Evolutionary conservation across 345 rosid species (phyloP).

Genomic region (Ceriops decandra): DNA sequence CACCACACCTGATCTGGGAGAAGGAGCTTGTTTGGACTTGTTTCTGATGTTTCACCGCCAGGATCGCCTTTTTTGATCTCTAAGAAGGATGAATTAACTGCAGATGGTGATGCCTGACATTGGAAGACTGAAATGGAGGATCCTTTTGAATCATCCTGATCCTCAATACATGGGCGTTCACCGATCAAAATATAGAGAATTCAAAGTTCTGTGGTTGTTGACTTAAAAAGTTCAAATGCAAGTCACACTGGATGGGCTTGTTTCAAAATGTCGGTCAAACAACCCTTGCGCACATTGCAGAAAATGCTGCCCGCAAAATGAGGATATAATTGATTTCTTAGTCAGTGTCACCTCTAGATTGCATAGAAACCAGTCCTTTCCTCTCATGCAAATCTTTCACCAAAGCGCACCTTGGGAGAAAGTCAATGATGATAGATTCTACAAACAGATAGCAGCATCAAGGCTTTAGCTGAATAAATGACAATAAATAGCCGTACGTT

Average conservation of each 20-base stretch:
- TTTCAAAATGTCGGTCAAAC: slow-evolving; percentile 76
- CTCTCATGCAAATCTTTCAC: neutral
- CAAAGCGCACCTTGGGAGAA: neutral
- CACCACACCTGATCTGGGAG: slow-evolving; percentile 77
- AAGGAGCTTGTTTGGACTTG: slow-evolving; percentile 63
- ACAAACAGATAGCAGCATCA: too few relatives aligned
- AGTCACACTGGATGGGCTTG: slow-evolving; percentile 89
- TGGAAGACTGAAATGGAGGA: slow-evolving; percentile 51
- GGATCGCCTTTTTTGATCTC: slow-evolving; percentile 46
- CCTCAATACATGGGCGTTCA: slow-evolving; percentile 61
- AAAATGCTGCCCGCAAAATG: slow-evolving; percentile 72
- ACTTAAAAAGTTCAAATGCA: slow-evolving; percentile 78
- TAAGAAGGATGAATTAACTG: slow-evolving; percentile 59
- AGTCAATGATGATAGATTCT: neutral
- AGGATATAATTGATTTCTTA: neutral
- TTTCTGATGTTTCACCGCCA: slow-evolving; percentile 47
- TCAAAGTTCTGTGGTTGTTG: slow-evolving; percentile 66
- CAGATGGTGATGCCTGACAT: slow-evolving; percentile 56
- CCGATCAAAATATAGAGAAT: slow-evolving; percentile 76
- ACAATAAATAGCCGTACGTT: too few relatives aligned
- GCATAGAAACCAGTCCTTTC: neutral
- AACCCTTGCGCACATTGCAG: slow-evolving; percentile 88
- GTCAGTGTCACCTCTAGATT: neutral
- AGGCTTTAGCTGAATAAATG: too few relatives aligned
- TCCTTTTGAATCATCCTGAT: slow-evolving; percentile 54